These are phyloP conservation scores for Henckelia pumila DNA, from an alignment of 257 asterid genomes.

Conservation along the genomic window DNA sequence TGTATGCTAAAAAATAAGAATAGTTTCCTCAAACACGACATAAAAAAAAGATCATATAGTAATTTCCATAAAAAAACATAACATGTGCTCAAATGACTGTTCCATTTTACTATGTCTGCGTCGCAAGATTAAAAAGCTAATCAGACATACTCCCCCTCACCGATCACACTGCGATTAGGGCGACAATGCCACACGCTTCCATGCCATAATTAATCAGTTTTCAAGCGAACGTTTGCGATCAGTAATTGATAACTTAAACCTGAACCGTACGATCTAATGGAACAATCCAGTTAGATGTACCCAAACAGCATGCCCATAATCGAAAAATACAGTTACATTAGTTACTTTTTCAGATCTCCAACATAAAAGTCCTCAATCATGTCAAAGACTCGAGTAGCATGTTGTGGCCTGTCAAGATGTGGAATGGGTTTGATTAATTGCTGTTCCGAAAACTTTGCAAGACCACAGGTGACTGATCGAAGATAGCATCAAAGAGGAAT, in stretches of 20 bases:
- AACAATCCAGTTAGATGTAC: neutral
- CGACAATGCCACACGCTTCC: neutral
- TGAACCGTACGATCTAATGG: neutral
- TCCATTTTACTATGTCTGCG: neutral
- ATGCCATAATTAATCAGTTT: neutral
- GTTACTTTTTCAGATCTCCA: conserved; percentile 54
- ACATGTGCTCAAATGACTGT: neutral
- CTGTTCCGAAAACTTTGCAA: conserved; percentile 6
- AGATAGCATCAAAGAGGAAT: conserved; percentile 9
- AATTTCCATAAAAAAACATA: neutral
- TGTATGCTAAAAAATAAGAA: neutral
- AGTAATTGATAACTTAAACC: neutral
- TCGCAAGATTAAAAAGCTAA: neutral
- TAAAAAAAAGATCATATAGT: neutral
- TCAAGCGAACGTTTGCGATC: neutral
- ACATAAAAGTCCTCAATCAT: conserved; percentile 81
- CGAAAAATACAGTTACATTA: conserved; percentile 1
- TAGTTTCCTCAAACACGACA: neutral
- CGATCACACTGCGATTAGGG: neutral
- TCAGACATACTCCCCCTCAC: neutral
- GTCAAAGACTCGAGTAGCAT: conserved; percentile 86
- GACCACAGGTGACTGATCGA: neutral
- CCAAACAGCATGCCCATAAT: conserved; percentile 9
- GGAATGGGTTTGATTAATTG: conserved; percentile 11
- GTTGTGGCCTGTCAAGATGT: conserved; percentile 72